Evolutionary conservation across 495 filamentous ascomycete genomes (phyloP), one percentile per base, ranked within the genome.

Genomic region (Hypoxylon lienhwacheense): DNA sequence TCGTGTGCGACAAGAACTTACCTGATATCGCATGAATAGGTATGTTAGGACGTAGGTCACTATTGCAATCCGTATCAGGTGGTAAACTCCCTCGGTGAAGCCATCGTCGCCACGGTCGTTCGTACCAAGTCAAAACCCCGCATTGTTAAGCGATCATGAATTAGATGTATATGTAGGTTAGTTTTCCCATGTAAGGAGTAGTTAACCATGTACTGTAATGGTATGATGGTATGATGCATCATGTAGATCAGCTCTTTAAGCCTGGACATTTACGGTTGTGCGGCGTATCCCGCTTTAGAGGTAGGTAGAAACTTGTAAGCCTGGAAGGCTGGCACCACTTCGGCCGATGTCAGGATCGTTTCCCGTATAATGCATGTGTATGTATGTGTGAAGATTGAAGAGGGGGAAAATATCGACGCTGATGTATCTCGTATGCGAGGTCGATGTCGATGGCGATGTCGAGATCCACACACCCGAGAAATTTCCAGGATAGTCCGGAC

Each of bases 171-270:
- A n/a, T n/a, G n/a, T n/a, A n/a, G n/a, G n/a, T n/a, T n/a, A n/a
- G n/a, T n/a, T n/a, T n/a, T n/a, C 46, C 16, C 5, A 36, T 35
- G 16, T n/a, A 26, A 5, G 24, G 4, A 41, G 11, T 32, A 39
- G 16, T 24, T 32, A 39, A 15, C 14, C n/a, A 53, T 48, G 55
- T 25, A 45, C 35, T 48, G 31, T 44, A n/a, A n/a, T n/a, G n/a
- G n/a, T n/a, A n/a, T n/a, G n/a, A n/a, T n/a, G n/a, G n/a, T 37
- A 24, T 42, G 52, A 55, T 42, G 52, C 29, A 51, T 12, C 17
- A 28, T 52, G 58, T 28, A 47, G 58, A 61, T 61, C 57, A 35
- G n/a, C 46, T 49, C 44, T 51, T 34, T 47, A 42, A 34, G n/a
- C n/a, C n/a, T n/a, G n/a, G n/a, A n/a, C n/a, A 61, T 42, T 47